Evolutionary conservation across 148 eudicot genomes (phyloP).

Genomic region (Vaccinium macrocarpon): DNA sequence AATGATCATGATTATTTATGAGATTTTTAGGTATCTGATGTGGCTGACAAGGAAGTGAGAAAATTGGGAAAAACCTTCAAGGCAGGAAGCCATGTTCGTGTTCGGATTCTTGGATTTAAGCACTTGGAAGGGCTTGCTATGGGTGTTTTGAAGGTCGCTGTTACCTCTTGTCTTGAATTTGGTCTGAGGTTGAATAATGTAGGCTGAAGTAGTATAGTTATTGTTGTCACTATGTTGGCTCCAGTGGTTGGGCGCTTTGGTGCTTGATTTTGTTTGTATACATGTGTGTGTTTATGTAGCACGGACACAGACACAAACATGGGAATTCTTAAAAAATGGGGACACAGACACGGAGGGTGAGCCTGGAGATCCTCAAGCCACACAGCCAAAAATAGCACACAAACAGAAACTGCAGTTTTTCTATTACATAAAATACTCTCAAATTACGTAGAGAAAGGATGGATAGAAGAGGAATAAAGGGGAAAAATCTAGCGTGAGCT

Average conservation of each 20-base stretch:
- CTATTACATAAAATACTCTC: too few species aligned
- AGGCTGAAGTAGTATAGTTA: not conserved
- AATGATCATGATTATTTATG: too few species aligned
- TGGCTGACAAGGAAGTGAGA: constrained; percentile 71
- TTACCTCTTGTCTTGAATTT: not conserved
- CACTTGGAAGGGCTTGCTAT: constrained; percentile 94
- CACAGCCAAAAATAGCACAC: too few species aligned
- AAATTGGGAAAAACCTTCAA: constrained; percentile 68
- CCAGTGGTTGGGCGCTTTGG: not conserved
- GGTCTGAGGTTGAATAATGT: not conserved
- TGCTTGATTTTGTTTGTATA: not conserved
- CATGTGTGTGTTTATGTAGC: too few species aligned
- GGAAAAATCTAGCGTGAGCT: too few species aligned
- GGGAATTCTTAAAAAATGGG: too few species aligned
- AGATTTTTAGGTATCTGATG: constrained; percentile 64
- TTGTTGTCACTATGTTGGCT: constrained; percentile 8
- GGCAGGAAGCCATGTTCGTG: constrained; percentile 80
- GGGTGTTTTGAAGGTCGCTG: constrained; percentile 72
- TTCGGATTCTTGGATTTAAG: constrained; percentile 84
- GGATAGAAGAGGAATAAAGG: too few species aligned
- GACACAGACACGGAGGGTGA: too few species aligned
- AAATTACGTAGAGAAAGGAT: too few species aligned
- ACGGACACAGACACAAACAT: too few species aligned
- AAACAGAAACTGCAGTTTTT: too few species aligned
- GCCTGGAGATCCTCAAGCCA: too few species aligned